These are phyloP conservation scores for Microcos paniculata DNA, from an alignment of 345 rosid species.

Conservation along the genomic window DNA sequence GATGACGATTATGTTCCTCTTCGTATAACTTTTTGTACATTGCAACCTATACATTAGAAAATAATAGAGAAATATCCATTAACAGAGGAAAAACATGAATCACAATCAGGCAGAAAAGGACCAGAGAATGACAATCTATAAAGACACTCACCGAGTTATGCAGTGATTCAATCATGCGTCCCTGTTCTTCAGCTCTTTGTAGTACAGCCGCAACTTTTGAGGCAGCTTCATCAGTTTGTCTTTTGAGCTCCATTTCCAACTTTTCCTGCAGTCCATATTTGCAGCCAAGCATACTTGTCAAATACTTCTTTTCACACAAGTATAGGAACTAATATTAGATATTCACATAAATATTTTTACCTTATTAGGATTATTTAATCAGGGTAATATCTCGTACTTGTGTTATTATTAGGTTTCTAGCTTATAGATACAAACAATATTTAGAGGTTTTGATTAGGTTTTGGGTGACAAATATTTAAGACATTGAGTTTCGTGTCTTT, in stretches of 20 bases:
- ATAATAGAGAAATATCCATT: not conserved
- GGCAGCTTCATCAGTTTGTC: slow-evolving; percentile 75
- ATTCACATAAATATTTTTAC: not conserved
- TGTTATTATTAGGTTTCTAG: not conserved
- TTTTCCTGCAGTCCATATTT: slow-evolving; percentile 47
- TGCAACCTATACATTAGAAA: slow-evolving; percentile 55
- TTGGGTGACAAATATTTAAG: not conserved
- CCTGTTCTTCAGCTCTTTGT: slow-evolving; percentile 91
- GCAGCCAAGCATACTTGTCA: slow-evolving; percentile 2
- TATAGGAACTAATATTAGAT: not conserved
- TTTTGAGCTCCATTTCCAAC: slow-evolving; percentile 64
- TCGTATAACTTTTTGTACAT: slow-evolving; percentile 91
- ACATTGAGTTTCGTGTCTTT: not conserved
- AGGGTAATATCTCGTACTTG: not conserved
- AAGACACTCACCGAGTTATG: slow-evolving; percentile 72
- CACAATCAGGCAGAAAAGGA: not conserved
- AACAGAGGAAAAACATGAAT: not conserved
- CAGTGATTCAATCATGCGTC: slow-evolving; percentile 84
- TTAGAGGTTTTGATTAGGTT: not conserved
- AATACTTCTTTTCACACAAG: not conserved
- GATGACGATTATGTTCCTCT: slow-evolving; percentile 74
- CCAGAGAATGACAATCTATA: slow-evolving; percentile 4
- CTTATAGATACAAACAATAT: not conserved
- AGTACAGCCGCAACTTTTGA: slow-evolving; percentile 77
- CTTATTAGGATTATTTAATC: not conserved